These are phyloP conservation scores for Curvularia hawaiiensis DNA, from an alignment of 2,329 filamentous ascomycete species.

Conservation along the genomic window DNA sequence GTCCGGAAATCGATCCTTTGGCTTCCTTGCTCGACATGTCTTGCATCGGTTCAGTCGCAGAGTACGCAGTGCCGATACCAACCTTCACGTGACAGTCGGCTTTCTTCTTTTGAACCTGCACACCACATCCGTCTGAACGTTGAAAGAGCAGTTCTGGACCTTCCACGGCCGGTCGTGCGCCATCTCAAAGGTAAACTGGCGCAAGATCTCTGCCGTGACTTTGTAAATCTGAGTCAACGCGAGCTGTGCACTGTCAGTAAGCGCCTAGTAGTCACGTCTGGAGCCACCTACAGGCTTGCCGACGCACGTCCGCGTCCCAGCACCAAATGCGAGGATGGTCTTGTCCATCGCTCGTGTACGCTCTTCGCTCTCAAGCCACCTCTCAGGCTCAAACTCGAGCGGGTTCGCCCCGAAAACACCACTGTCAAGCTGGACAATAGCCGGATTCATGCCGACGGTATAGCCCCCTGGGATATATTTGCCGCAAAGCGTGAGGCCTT, in stretches of 20 bases:
- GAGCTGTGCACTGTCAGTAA: slow-evolving; percentile 3
- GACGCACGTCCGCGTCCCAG: slow-evolving; percentile 69
- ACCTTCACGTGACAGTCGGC: not conserved
- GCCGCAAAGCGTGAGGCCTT: slow-evolving; percentile 67
- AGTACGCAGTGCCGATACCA: not conserved
- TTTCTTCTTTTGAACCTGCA: slow-evolving; percentile 15
- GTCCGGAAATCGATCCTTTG: not conserved
- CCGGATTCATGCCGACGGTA: slow-evolving; percentile 74
- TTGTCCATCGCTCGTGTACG: slow-evolving; percentile 8
- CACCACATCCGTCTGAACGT: slow-evolving; percentile 25
- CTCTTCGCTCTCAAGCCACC: slow-evolving; percentile 10
- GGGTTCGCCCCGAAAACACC: slow-evolving; percentile 5
- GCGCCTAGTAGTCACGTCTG: not conserved
- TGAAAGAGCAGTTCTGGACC: slow-evolving; percentile 26
- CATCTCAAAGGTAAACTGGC: slow-evolving; percentile 23
- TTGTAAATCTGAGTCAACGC: slow-evolving; percentile 31
- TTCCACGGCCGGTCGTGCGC: slow-evolving; percentile 30
- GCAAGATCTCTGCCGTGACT: slow-evolving; percentile 25
- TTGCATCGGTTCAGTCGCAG: not conserved
- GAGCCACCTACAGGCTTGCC: slow-evolving; percentile 56
- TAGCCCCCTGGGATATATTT: slow-evolving; percentile 68
- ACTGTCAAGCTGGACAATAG: slow-evolving; percentile 51
- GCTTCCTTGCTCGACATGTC: not conserved
- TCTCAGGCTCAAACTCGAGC: slow-evolving; percentile 6
- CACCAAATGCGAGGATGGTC: slow-evolving; percentile 59